phyloP scores from a whole-genome alignment of 306 rosid genomes.

The Glycyrrhiza uralensis region DNA sequence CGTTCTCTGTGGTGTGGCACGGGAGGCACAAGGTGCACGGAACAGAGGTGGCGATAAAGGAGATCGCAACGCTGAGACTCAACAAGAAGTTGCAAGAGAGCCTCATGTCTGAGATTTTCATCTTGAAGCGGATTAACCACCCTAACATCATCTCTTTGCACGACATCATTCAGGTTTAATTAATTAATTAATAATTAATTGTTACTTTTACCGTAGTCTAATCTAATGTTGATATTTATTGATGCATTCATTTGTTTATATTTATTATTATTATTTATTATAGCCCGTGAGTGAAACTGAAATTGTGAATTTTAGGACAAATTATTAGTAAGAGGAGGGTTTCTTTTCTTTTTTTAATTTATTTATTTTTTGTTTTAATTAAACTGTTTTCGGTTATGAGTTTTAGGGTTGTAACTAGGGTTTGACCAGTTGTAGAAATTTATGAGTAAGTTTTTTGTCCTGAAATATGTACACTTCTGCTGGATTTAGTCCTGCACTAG shows the following conservation, averaged over 20 bases:
- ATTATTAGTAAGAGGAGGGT: not conserved
- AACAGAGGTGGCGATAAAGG: constrained; percentile 96
- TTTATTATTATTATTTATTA: not conserved
- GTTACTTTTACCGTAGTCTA: not conserved
- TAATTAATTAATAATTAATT: not conserved
- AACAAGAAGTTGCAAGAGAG: constrained; percentile 90
- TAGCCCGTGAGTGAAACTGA: not conserved
- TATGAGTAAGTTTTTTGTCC: too few species aligned
- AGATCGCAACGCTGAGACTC: constrained; percentile 73
- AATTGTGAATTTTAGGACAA: not conserved
- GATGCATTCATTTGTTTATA: too few species aligned
- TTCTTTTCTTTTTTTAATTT: not conserved
- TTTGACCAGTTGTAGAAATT: not conserved
- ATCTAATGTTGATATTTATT: not conserved
- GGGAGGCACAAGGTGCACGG: constrained; percentile 87
- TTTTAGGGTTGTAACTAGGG: not conserved
- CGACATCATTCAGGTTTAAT: constrained; percentile 75
- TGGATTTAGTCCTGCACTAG: too few species aligned
- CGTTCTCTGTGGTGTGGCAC: constrained; percentile 97
- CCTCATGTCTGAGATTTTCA: constrained; percentile 85
- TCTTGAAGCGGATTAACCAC: constrained; percentile 77
- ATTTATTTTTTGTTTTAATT: not conserved
- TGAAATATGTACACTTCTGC: too few species aligned
- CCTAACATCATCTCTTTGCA: constrained; percentile 87
- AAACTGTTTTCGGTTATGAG: not conserved